A percentile compares a stretch with the other conserved stretches of the same genome.
These are phyloP conservation scores for Zasmidium citrigriseum DNA, from an alignment of 2,329 filamentous ascomycete genomes.

Conservation along the genomic window DNA sequence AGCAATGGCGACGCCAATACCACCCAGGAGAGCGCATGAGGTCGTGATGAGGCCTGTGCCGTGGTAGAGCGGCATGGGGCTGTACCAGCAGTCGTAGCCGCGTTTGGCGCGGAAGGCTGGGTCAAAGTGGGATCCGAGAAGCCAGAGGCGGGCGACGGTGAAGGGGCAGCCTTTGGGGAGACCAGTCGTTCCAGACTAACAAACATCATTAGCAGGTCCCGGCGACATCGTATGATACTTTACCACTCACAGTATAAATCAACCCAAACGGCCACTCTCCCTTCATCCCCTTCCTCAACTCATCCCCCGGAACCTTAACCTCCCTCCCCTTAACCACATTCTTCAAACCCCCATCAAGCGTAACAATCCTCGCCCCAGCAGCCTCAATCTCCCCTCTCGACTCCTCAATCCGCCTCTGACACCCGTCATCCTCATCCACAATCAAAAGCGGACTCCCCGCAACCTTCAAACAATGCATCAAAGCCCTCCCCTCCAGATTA, in stretches of 20 bases:
- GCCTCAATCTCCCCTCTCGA: slow-evolving; percentile 49
- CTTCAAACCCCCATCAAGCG: slow-evolving; percentile 52
- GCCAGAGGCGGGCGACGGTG: slow-evolving; percentile 52
- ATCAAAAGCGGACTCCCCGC: slow-evolving; percentile 42
- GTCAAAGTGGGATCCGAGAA: slow-evolving; percentile 36
- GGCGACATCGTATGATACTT: not conserved
- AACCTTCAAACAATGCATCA: slow-evolving; percentile 39
- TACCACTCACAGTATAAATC: slow-evolving; percentile 60
- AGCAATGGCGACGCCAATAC: slow-evolving; percentile 62
- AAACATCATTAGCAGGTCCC: not conserved
- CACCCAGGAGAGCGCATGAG: slow-evolving; percentile 56
- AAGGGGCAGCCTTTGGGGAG: slow-evolving; percentile 71
- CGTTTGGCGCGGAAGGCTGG: slow-evolving; percentile 38
- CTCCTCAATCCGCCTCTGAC: slow-evolving; percentile 58
- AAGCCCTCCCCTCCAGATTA: slow-evolving; percentile 35
- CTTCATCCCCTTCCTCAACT: slow-evolving; percentile 27
- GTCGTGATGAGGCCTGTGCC: slow-evolving; percentile 70
- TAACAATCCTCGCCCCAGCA: slow-evolving; percentile 58
- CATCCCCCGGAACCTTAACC: slow-evolving; percentile 28
- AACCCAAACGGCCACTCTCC: slow-evolving; percentile 63
- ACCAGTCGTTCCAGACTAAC: slow-evolving; percentile 74
- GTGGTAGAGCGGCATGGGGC: slow-evolving; percentile 77
- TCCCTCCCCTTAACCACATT: slow-evolving; percentile 40
- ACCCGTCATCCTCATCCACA: slow-evolving; percentile 49
- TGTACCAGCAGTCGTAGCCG: slow-evolving; percentile 70